Evolutionary conservation across 768 basidiomycete species (phyloP).

Genomic region (button mushroom (Agaricus bisporus)): DNA sequence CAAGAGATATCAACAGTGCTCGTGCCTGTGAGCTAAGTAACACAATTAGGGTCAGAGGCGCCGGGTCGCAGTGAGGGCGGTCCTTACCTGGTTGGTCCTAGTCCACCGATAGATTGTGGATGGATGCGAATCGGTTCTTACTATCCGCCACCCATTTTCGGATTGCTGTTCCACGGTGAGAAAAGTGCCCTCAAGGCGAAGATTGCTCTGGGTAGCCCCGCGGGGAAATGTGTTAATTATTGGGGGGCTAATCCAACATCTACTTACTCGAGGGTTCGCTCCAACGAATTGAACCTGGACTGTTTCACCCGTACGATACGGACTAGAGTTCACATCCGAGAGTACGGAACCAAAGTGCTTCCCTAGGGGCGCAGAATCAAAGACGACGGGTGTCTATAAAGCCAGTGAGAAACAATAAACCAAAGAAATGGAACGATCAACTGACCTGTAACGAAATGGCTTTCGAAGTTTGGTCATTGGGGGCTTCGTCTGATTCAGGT

Average conservation of each 20-base stretch:
- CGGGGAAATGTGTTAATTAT: not conserved
- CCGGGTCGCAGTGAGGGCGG: not conserved
- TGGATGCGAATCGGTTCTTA: slow-evolving; percentile 74
- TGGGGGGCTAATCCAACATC: slow-evolving; percentile 7
- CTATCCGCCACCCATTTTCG: slow-evolving; percentile 43
- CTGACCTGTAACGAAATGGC: slow-evolving; percentile 65
- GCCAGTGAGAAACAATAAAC: not conserved
- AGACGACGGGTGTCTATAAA: slow-evolving; percentile 51
- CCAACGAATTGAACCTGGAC: slow-evolving; percentile 65
- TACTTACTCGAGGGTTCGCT: slow-evolving; percentile 67
- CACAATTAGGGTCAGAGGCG: slow-evolving; percentile 1
- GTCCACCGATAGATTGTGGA: slow-evolving; percentile 66
- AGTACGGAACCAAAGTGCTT: slow-evolving; percentile 59
- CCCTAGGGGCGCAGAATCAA: slow-evolving; percentile 51
- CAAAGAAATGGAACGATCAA: not conserved
- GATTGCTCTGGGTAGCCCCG: slow-evolving; percentile 53
- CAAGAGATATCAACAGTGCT: slow-evolving; percentile 65
- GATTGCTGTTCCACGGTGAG: slow-evolving; percentile 54
- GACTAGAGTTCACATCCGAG: slow-evolving; percentile 40
- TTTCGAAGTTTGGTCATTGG: slow-evolving; percentile 54
- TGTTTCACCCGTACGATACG: slow-evolving; percentile 52
- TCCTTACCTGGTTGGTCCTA: slow-evolving; percentile 45
- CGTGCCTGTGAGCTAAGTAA: slow-evolving; percentile 43
- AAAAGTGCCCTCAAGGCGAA: slow-evolving; percentile 69
- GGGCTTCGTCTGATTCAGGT: slow-evolving; percentile 58